Evolutionary conservation across 768 basidiomycete species (phyloP), one percentile per base, ranked within the genome.

Genomic region (Daedaleopsis nitida): DNA sequence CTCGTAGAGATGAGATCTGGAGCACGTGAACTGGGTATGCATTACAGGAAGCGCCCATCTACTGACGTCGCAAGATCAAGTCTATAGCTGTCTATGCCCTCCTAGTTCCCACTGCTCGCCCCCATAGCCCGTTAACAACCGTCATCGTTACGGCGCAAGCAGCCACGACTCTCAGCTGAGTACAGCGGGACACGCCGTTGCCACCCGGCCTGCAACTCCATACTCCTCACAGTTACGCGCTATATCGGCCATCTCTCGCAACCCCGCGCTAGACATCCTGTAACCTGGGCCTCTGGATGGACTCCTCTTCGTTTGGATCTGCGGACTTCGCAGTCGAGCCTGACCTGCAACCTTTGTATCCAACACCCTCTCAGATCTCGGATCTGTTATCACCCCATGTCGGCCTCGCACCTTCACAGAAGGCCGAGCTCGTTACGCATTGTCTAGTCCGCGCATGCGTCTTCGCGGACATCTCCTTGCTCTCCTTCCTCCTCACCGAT

Each of bases 321-420:
- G 70, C 86, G 65, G 85, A 91, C 73, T 74, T 91, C 32, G 80
- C 81, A 27, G 89, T 86, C 58, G 89, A 88, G 72, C 91, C 91
- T 63, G 92, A 94, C 74, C 77, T 94, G 54, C 83, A 88, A 70
- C 92, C 92, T 48, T 73, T 93, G 14, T 84, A 92, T 69, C 92
- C 92, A 27, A 87, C 86, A 38, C 80, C 84, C 21, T 67, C 80
- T 27, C 81, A 86, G 69, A 81, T 93, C 68, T 74, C 83, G 24
- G 80, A 80, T 56, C 83, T 88, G 48, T 80, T 94, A 66, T 84
- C 86, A 42, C 77, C 86, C 0, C 76, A 86, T 70, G 89, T 86
- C 35, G 88, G 88, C 47, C 82, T 94, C 39, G 76, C 82, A 51
- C 84, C 87, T 32, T 71, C 77, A 9, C 90, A 94, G 72, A 89